These are phyloP conservation scores for Haplosporangium sp. DNA, from an alignment of 371 early-diverging fungal species.

Conservation along the genomic window DNA sequence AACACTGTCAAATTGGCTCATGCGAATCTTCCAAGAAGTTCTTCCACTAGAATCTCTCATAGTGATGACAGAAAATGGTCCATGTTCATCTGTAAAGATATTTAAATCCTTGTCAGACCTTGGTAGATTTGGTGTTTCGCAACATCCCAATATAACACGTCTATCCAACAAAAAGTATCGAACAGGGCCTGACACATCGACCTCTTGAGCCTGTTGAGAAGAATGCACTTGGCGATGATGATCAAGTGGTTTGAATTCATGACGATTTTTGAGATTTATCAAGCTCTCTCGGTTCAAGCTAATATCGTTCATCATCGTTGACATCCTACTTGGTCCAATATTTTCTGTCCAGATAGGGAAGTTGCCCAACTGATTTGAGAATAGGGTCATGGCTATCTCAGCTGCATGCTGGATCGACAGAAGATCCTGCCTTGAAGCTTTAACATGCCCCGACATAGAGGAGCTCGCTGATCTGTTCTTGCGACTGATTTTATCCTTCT, in stretches of 20 bases:
- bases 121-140: slow-evolving; percentile 57
- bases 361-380: slow-evolving; percentile 77
- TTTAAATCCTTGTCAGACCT: slow-evolving; percentile 4
- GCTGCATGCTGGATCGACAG: slow-evolving; percentile 79
- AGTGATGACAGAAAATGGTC: slow-evolving; percentile 63
- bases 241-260: slow-evolving; percentile 29
- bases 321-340: slow-evolving; percentile 66
- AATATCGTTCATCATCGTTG: slow-evolving; percentile 69
- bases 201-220: neutral
- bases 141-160: slow-evolving; percentile 70
- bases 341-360: slow-evolving; percentile 72
- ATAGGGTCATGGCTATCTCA: slow-evolving; percentile 77
- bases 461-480: slow-evolving; percentile 50
- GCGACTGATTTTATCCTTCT: slow-evolving; percentile 38
- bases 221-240: neutral
- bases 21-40: slow-evolving; percentile 74
- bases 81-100: slow-evolving; percentile 29
- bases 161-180: slow-evolving; percentile 78
- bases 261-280: slow-evolving; percentile 12
- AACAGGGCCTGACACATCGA: slow-evolving; percentile 55
- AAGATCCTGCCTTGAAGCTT: slow-evolving; percentile 29
- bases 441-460: slow-evolving; percentile 44
- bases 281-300: slow-evolving; percentile 45
- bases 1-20: slow-evolving; percentile 59
- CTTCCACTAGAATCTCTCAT: slow-evolving; percentile 80